Conservation (phyloP, 106 monocot species). For the Chionographis japonica region DNA sequence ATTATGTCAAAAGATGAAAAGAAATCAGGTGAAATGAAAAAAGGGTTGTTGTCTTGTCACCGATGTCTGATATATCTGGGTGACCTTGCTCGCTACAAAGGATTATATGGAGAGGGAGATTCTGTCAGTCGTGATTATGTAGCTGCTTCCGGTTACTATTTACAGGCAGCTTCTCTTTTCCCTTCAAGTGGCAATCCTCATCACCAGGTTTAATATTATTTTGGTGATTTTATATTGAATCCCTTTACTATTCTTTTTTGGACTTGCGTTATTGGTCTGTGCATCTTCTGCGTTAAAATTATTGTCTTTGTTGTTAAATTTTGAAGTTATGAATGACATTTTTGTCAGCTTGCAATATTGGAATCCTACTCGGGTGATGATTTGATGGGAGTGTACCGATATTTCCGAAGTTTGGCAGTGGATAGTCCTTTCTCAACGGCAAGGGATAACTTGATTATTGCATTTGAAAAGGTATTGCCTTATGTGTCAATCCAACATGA, state of each 20-base stretch:
- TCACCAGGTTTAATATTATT: conserved; percentile 59
- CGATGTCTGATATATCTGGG: conserved; percentile 92
- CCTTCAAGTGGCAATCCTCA: conserved; percentile 92
- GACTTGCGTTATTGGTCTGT: no score
- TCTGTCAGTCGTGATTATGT: conserved; percentile 56
- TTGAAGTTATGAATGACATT: no score
- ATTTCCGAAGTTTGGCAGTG: conserved; percentile 91
- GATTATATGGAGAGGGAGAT: conserved; percentile 84
- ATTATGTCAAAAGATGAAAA: conserved; percentile 60
- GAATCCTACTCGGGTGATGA: conserved; percentile 82
- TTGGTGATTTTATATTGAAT: neutral
- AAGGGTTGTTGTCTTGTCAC: conserved; percentile 84
- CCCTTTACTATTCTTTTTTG: no score
- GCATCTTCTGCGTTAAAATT: no score
- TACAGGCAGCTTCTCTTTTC: conserved; percentile 71
- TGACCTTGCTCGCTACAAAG: conserved; percentile 96
- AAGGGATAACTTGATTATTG: conserved; percentile 91
- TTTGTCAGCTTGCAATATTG: conserved; percentile 83
- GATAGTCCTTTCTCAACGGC: conserved; percentile 87
- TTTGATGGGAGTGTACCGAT: conserved; percentile 61
- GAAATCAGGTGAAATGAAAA: conserved; percentile 55
- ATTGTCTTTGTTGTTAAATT: no score
- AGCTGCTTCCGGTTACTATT: conserved; percentile 86
- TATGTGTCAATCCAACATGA: neutral
- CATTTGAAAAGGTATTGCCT: conserved; percentile 83